Percentiles rank a stretch among this genome's conserved stretches.
These are phyloP conservation scores for Rasamsonia emersonii DNA, from an alignment of 2,329 filamentous ascomycete species.

Conservation along the genomic window DNA sequence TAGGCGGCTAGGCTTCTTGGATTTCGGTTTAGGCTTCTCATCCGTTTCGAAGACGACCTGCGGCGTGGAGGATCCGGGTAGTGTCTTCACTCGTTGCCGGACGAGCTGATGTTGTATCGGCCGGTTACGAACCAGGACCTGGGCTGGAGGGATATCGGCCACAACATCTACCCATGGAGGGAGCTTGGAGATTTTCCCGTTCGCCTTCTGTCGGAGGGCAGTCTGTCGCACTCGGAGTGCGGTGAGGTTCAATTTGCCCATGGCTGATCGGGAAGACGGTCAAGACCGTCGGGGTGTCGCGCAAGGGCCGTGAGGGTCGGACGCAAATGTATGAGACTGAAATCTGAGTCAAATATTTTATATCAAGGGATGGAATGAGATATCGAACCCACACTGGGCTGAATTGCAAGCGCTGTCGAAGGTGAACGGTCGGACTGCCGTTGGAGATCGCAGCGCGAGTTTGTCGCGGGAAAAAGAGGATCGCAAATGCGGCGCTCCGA, in stretches of 20 bases:
- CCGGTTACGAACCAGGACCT: conserved; percentile 51
- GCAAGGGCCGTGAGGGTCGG: too few species aligned
- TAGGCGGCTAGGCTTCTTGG: conserved; percentile 60
- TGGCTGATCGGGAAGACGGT: conserved; percentile 14
- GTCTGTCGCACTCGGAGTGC: conserved; percentile 38
- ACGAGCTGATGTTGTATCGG: conserved; percentile 38
- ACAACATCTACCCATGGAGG: conserved; percentile 50
- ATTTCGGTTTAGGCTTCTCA: conserved; percentile 33
- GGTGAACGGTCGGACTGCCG: too few species aligned
- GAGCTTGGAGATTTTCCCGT: conserved; percentile 25
- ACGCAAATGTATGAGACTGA: too few species aligned
- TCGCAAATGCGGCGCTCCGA: conserved; percentile 26
- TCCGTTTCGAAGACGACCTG: conserved; percentile 28
- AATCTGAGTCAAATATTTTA: too few species aligned
- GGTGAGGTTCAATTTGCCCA: conserved; percentile 40
- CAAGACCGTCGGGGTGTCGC: conserved; percentile 1
- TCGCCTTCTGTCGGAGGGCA: conserved; percentile 29
- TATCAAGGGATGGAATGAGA: too few species aligned
- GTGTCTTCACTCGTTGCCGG: conserved; percentile 29
- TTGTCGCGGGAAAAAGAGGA: conserved; percentile 27
- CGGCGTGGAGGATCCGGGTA: conserved; percentile 20
- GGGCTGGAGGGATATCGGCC: conserved; percentile 50
- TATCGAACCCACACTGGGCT: too few species aligned
- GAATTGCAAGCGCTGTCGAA: too few species aligned
- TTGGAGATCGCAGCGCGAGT: conserved; percentile 1